Evolutionary conservation across 2,329 filamentous ascomycete species (phyloP).

Genomic region (Esteya vermicola): DNA sequence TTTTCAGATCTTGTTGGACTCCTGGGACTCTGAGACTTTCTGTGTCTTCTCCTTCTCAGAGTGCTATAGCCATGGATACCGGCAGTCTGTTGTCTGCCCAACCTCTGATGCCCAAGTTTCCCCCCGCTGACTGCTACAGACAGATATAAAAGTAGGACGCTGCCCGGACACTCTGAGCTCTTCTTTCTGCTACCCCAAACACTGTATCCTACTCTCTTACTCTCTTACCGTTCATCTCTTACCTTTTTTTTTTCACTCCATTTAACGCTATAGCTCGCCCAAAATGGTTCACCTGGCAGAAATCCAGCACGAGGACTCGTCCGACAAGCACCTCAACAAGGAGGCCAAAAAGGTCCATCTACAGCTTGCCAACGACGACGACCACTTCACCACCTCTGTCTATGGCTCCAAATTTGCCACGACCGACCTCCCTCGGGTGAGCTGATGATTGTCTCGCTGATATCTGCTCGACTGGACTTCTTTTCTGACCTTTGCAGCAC

Average conservation of each 20-base stretch:
- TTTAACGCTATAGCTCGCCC: not conserved
- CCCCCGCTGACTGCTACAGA: too few species aligned
- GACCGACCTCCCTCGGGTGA: slow-evolving; percentile 53
- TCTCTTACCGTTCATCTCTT: too few species aligned
- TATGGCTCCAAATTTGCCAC: slow-evolving; percentile 79
- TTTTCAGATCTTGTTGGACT: too few species aligned
- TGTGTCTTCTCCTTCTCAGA: too few species aligned
- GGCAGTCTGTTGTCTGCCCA: too few species aligned
- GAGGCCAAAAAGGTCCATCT: slow-evolving; percentile 28
- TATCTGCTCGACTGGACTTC: not conserved
- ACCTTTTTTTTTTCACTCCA: not conserved
- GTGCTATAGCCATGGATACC: too few species aligned
- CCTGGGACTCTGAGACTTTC: too few species aligned
- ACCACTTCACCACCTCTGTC: slow-evolving; percentile 61
- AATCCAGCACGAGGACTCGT: slow-evolving; percentile 20
- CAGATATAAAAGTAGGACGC: not conserved
- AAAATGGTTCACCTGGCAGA: slow-evolving; percentile 38
- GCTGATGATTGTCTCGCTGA: not conserved
- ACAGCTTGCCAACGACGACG: slow-evolving; percentile 34
- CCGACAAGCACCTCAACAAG: slow-evolving; percentile 16
- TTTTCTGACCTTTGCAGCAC: slow-evolving; percentile 23
- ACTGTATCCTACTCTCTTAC: too few species aligned
- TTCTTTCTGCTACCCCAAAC: too few species aligned
- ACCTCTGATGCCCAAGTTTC: too few species aligned
- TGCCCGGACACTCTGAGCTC: not conserved